Evolutionary conservation across 805 yeast genomes (phyloP).

Genomic region (Henningerozyma blattae): DNA sequence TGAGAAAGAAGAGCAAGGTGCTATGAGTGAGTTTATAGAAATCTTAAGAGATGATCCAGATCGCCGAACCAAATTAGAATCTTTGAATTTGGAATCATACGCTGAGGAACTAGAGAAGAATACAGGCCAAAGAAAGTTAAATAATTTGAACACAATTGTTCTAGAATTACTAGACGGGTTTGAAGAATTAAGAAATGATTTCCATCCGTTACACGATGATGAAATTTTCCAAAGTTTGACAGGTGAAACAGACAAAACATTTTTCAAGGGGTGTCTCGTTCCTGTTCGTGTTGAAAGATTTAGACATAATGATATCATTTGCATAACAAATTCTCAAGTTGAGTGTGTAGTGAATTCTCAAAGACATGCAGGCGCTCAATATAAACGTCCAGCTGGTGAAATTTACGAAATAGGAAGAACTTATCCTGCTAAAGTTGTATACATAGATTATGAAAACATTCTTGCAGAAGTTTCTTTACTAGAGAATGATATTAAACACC

Average conservation of each 20-base stretch:
- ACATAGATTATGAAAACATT: conserved; percentile 62
- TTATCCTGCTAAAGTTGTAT: conserved; percentile 66
- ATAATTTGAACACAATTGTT: conserved; percentile 25
- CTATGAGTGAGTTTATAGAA: conserved; percentile 27
- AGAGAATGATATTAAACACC: conserved; percentile 48
- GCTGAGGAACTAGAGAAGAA: conserved; percentile 73
- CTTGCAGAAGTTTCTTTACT: conserved; percentile 63
- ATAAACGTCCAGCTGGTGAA: conserved; percentile 35
- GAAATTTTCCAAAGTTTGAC: conserved; percentile 85
- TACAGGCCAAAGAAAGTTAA: conserved; percentile 24
- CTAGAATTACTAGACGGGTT: conserved; percentile 74
- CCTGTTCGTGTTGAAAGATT: conserved; percentile 60
- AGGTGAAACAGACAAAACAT: conserved; percentile 65
- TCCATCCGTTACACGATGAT: conserved; percentile 47
- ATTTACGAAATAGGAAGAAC: conserved; percentile 60
- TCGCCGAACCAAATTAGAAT: conserved; percentile 79
- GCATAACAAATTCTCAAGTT: conserved; percentile 47
- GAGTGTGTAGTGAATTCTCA: conserved; percentile 46
- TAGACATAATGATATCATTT: conserved; percentile 28
- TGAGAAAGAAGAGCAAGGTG: conserved; percentile 34
- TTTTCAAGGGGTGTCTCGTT: conserved; percentile 56
- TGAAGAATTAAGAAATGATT: conserved; percentile 71
- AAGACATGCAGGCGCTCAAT: conserved; percentile 32
- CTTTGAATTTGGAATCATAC: conserved; percentile 78
- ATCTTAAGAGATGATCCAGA: conserved; percentile 48